Conservation (phyloP, 352 stramenopile genomes). For the Pythium scleroteichum region DNA sequence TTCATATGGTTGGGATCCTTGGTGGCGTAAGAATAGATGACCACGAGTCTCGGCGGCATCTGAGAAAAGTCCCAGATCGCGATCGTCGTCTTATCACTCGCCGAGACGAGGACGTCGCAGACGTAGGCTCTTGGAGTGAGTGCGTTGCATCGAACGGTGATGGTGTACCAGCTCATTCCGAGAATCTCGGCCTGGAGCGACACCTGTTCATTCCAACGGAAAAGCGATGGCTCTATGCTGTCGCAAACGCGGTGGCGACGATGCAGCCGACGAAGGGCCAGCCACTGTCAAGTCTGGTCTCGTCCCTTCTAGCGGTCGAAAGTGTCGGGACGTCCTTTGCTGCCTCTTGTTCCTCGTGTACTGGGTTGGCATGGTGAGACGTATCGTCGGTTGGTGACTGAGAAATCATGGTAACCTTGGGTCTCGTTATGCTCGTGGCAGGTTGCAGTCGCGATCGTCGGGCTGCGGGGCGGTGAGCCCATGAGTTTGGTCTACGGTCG, state of each 20-base stretch:
- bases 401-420: no score
- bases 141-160: no score
- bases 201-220: not conserved
- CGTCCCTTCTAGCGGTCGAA: constrained; percentile 33
- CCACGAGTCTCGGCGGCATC: no score
- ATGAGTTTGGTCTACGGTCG: constrained; percentile 78
- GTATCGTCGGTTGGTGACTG: no score
- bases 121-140: no score
- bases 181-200: no score
- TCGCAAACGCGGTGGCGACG: constrained; percentile 11
- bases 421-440: constrained; percentile 9
- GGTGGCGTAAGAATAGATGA: no score
- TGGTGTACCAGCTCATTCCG: no score
- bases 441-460: constrained; percentile 61
- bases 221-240: constrained; percentile 24
- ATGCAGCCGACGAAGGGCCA: constrained; percentile 12
- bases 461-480: constrained; percentile 63
- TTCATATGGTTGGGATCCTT: no score
- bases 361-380: constrained; percentile 77
- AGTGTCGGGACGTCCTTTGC: constrained; percentile 76
- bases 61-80: no score
- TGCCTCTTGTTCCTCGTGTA: constrained; percentile 84
- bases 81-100: not conserved
- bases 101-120: constrained; percentile 1
- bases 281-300: constrained; percentile 27